Percentiles rank a stretch among this genome's conserved stretches.
These are phyloP conservation scores for Cyathus striatus DNA, from an alignment of 768 basidiomycete genomes.

Conservation along the genomic window DNA sequence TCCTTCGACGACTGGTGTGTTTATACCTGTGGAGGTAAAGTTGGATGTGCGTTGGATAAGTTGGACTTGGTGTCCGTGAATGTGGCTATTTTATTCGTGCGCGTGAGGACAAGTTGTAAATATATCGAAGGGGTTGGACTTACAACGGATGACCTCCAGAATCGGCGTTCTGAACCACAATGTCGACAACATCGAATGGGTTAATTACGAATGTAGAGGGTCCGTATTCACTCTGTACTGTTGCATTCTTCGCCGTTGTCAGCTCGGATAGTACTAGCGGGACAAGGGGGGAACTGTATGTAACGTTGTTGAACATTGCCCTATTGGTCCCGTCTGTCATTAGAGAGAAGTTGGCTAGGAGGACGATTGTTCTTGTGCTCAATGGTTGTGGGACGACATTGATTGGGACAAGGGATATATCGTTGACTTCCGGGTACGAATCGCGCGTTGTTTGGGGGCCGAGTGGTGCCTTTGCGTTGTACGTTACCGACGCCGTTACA, in stretches of 20 bases:
- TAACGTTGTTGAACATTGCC: slow-evolving; percentile 1
- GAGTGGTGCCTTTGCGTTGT: background rate
- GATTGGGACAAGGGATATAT: background rate
- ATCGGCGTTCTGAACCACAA: background rate
- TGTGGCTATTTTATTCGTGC: background rate
- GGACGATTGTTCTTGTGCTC: background rate
- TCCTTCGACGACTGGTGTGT: background rate
- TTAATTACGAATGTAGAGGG: background rate
- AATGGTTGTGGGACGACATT: background rate
- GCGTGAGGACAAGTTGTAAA: background rate
- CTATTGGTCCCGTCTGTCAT: background rate
- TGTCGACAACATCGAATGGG: background rate
- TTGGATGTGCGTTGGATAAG: background rate
- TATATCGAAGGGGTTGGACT: background rate
- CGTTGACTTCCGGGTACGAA: background rate
- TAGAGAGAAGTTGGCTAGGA: background rate
- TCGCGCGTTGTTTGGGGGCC: background rate
- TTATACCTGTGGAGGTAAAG: background rate
- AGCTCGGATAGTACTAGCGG: background rate
- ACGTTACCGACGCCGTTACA: background rate
- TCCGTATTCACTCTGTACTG: background rate
- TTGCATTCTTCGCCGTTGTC: background rate
- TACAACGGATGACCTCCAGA: background rate
- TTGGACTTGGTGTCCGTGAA: background rate
- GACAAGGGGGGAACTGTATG: background rate